Evolutionary conservation across 78 protist genomes (phyloP), one percentile per base, ranked within the genome.

Genomic region (Neovahlkampfia damariscottae): DNA sequence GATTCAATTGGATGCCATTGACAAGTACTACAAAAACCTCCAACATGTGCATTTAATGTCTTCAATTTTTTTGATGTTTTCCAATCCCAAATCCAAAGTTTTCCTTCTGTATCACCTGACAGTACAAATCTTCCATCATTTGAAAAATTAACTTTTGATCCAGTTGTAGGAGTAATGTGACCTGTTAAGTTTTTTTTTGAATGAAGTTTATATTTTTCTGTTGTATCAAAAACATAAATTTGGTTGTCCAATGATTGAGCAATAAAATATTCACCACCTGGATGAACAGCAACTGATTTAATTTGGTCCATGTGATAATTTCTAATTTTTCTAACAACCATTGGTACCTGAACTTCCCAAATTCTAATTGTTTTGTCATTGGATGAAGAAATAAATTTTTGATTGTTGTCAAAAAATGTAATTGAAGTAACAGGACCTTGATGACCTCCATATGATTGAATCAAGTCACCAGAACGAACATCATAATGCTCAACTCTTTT

Each of bases 321-420:
- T 76, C 85, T 81, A 58, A 95, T 77, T 41, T 87, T 79, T 73
- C 92, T 91, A 78, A 94, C 81, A 2, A 80, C 86, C 34, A 95
- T 98, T 9, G 97, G 95, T 67, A 92, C 88, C 74, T 90, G 95
- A 58, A 37, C 78, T n/a, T 95, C 98, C 98, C 98, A 95, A n/a
- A 90, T 69, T 36, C 94, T 88, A 50, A 95, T 8, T 8, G 89
- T 70, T 82, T 95, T 95, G 88, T 95, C 98, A 58, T 95, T 98
- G 67, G 91, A 81, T 29, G 93, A 83, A 5, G 95, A 70, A 19
- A 88, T 90, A 32, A 94, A 86, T 10, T 92, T 41, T 5, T 86
- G 40, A 38, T 81, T 79, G 10, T 76, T 67, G 71, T 92, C 97
- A 19, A 90, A 50, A n/a, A 95, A 96, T 7, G 98, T 93, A 37